Base-by-base conservation (phyloP, 2,329 filamentous ascomycete species). In the Grosmannia huntii region DNA sequence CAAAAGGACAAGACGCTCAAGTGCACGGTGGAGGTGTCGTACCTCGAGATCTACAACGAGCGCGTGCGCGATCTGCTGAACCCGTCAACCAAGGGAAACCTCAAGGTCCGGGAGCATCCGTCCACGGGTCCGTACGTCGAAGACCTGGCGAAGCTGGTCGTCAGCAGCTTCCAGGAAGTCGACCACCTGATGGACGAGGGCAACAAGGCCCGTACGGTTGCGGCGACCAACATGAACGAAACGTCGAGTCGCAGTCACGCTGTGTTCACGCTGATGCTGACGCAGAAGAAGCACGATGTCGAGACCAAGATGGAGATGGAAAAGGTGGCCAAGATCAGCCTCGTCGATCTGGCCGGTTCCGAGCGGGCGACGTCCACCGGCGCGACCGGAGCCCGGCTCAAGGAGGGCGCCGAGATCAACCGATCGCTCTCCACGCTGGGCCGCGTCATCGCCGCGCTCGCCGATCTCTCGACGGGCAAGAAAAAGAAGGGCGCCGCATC, bases 1-100 rank as follows among this genome's bases (percentile, higher is more conserved):
- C 78, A 82, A 57, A 85, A 88, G 64, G 87, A 95, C 67, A 87
- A 87, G 57, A 95, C 94, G 71, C 90, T 96, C 69, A 95, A 89
- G 65, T 99, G 96, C 78, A 94, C 92, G 66, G 94, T 99, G 63
- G 87, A 94, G 62, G 94, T 97, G 31, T 96, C 91, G 4, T 99
- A 99, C 75, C 97, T 99, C 68, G 94, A 99, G 70, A 94, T 99
- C 61, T 99, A 99, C 80, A 99, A 99, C 72, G 94, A 99, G 74
- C 94, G 97, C 72, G 94, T 99, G 55, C 89, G 94, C 60, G 94
- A 99, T 69, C 76, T 99, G 41, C 82, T 99, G 52, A 87, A 84
- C 58, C 87, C 88, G 62, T 79, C 88, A 5, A 89, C 69, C 96
- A 63, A 64, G 57, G 63, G 63, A 55, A 64, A 97, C 70, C 86